Percentiles rank a stretch among this genome's conserved stretches.
phyloP scores from a whole-genome alignment of 1,284 basidiomycete species.

The Ceratobasidium sp. region DNA sequence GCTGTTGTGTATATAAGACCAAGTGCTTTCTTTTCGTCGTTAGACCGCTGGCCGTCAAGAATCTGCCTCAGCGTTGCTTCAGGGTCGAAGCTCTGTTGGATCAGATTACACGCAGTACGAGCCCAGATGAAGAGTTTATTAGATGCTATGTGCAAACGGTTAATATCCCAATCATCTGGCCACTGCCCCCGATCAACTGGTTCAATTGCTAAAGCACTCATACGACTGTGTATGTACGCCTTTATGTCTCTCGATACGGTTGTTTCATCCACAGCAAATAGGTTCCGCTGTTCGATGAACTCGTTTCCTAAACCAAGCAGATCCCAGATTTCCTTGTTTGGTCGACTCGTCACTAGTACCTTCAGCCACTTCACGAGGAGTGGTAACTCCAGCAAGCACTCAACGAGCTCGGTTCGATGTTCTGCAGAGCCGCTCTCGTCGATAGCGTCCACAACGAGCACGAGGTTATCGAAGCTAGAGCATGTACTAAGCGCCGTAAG shows the following conservation, averaged over 20 bases:
- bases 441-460: slow-evolving; percentile 32
- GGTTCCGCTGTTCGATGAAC: not conserved
- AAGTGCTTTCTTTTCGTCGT: not conserved
- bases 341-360: slow-evolving; percentile 45
- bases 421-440: slow-evolving; percentile 30
- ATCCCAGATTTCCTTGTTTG: slow-evolving; percentile 18
- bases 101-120: slow-evolving; percentile 23
- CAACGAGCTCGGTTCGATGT: not conserved
- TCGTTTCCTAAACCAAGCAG: not conserved
- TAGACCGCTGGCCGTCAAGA: not conserved
- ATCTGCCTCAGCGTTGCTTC: not conserved
- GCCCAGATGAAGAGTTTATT: slow-evolving; percentile 45
- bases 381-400: not conserved
- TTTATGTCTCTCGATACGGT: not conserved
- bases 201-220: not conserved
- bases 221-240: not conserved
- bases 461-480: too few species aligned
- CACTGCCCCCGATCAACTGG: not conserved
- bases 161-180: slow-evolving; percentile 3
- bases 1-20: slow-evolving; percentile 20
- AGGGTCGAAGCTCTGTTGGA: slow-evolving; percentile 21
- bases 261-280: not conserved
- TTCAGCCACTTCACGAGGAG: slow-evolving; percentile 5
- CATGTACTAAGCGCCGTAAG: too few species aligned
- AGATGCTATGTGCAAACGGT: slow-evolving; percentile 11